A percentile compares a stretch with the other conserved stretches of the same genome.
These are phyloP conservation scores for Teunomyces pallodes DNA, from an alignment of 805 yeast species.

Conservation along the genomic window DNA sequence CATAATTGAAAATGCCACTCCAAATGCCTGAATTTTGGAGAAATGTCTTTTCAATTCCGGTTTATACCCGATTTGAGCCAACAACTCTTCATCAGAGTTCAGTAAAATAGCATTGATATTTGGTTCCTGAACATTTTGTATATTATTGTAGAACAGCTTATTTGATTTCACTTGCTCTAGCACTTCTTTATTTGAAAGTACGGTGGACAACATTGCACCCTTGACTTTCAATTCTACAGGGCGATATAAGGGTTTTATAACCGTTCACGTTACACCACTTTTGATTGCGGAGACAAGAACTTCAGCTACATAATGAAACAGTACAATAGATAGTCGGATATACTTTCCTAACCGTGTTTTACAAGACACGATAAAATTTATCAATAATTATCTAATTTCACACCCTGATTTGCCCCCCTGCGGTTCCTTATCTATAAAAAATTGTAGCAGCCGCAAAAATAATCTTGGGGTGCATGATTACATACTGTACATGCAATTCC, in stretches of 20 bases:
- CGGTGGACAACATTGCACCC: not conserved
- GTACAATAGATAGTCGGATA: too few species aligned
- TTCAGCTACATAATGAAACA: too few species aligned
- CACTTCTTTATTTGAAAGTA: slow-evolving; percentile 19
- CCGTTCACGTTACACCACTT: too few species aligned
- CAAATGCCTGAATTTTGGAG: slow-evolving; percentile 62
- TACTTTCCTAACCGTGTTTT: too few species aligned
- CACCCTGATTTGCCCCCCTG: not conserved
- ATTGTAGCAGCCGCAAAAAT: not conserved
- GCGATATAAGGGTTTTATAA: not conserved
- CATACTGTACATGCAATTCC: not conserved
- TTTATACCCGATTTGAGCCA: slow-evolving; percentile 64
- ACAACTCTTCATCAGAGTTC: slow-evolving; percentile 27
- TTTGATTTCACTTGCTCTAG: slow-evolving; percentile 24
- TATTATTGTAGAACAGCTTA: slow-evolving; percentile 24
- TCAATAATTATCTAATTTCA: not conserved
- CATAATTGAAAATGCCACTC: slow-evolving; percentile 72
- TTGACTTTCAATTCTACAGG: not conserved
- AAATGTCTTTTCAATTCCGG: slow-evolving; percentile 64
- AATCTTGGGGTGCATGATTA: not conserved
- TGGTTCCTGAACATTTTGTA: slow-evolving; percentile 28
- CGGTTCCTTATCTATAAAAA: not conserved
- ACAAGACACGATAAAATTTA: not conserved
- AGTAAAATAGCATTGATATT: slow-evolving; percentile 18
- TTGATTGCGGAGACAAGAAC: not conserved